phyloP scores from a whole-genome alignment of 73 alveolate species.

The Effrenium voratum region DNA sequence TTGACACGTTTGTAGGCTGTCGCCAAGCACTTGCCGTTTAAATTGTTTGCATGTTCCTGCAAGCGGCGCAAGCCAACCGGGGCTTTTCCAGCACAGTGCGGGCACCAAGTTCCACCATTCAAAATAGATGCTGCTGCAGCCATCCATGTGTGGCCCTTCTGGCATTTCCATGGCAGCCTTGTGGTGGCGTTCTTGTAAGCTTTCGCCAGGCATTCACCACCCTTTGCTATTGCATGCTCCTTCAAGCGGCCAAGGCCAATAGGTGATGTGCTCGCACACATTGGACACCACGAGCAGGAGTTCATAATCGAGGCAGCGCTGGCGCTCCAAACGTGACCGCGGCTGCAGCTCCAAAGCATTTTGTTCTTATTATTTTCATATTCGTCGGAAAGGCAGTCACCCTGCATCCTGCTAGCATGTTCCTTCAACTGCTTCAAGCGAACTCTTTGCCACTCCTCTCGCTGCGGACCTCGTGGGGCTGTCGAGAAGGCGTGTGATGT shows the following conservation, averaged over 20 bases:
- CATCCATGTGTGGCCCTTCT: background rate
- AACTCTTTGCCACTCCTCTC: background rate
- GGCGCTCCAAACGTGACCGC: background rate
- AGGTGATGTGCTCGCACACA: no score
- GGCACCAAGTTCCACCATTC: background rate
- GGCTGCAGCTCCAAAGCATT: background rate
- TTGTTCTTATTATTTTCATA: background rate
- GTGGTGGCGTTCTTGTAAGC: background rate
- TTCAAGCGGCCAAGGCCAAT: no score
- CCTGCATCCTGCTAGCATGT: background rate
- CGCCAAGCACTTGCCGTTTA: background rate
- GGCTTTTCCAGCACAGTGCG: background rate
- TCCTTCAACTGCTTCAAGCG: background rate
- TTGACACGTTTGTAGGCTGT: background rate
- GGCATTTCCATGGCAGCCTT: background rate
- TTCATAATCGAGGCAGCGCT: background rate
- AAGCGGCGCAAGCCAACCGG: background rate
- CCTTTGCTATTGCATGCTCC: background rate
- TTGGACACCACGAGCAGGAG: slow-evolving; percentile 6
- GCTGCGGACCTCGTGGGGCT: background rate
- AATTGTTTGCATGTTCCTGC: background rate
- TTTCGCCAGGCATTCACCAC: background rate
- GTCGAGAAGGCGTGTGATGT: no score
- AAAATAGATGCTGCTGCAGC: background rate
- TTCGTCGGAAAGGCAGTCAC: background rate